A percentile compares a stretch with the other conserved stretches of the same genome.
Evolutionary conservation across 768 basidiomycete genomes (phyloP).

Genomic region (Podaxis sp.): DNA sequence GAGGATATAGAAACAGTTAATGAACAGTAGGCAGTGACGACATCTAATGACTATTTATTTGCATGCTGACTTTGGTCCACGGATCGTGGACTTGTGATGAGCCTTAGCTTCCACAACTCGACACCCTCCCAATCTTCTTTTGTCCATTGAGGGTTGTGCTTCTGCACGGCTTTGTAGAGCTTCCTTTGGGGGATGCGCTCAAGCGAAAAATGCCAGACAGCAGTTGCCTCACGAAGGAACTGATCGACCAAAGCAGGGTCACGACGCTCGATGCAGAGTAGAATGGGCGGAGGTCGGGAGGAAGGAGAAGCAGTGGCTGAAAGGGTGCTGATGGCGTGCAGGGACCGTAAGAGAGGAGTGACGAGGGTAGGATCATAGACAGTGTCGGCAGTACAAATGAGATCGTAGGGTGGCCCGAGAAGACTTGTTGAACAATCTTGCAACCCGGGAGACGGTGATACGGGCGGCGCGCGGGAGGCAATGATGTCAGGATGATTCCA

Average conservation of each 20-base stretch:
- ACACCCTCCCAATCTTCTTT: conserved; percentile 77
- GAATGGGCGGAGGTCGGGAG: conserved; percentile 45
- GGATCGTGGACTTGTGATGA: conserved; percentile 19
- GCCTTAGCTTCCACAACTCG: conserved; percentile 70
- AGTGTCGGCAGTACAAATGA: conserved; percentile 84
- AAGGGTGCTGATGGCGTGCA: conserved; percentile 48
- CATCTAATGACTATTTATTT: conserved; percentile 11
- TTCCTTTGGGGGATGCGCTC: conserved; percentile 59
- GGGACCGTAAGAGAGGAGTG: conserved; percentile 66
- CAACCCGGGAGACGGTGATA: conserved; percentile 19
- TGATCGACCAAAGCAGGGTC: conserved; percentile 64
- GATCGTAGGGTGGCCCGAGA: conserved; percentile 62
- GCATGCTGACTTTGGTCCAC: conserved; percentile 6
- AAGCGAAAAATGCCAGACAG: conserved; percentile 54
- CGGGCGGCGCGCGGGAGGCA: conserved; percentile 25
- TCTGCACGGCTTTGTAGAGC: conserved; percentile 58
- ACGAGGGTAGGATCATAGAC: conserved; percentile 64
- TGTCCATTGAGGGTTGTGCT: conserved; percentile 56
- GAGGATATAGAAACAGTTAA: background rate
- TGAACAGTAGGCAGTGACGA: conserved; percentile 12
- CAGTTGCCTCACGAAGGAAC: conserved; percentile 54
- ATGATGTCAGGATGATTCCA: conserved; percentile 43
- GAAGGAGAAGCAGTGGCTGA: conserved; percentile 28
- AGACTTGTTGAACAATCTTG: conserved; percentile 4
- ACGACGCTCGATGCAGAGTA: conserved; percentile 72